phyloP scores from a whole-genome alignment of 169 alveolate genomes.

The Eimeria sp. region DNA sequence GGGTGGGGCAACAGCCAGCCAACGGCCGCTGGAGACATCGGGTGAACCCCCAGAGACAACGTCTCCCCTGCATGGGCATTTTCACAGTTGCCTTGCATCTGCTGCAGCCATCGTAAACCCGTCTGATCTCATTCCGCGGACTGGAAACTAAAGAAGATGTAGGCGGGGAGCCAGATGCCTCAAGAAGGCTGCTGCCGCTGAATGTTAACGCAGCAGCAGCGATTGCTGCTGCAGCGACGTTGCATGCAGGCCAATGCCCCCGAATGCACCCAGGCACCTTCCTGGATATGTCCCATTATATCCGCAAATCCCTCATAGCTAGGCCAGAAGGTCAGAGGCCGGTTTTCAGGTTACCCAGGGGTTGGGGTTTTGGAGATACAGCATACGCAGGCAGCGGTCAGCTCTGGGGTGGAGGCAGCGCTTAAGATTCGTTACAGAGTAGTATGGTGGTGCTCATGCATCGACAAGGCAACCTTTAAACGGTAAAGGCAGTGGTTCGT shows the following conservation, averaged over 20 bases:
- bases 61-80: constrained; percentile 30
- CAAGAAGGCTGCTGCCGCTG: constrained; percentile 23
- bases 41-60: not conserved
- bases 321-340: not conserved
- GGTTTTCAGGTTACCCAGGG: not conserved
- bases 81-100: not conserved
- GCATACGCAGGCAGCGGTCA: not conserved
- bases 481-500: not conserved
- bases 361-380: not conserved
- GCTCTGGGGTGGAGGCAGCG: not conserved
- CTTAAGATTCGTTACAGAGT: not conserved
- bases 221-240: constrained; percentile 12
- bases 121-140: not conserved
- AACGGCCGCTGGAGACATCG: not conserved
- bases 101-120: not conserved
- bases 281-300: not conserved
- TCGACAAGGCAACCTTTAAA: not conserved
- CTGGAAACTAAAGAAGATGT: not conserved
- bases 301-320: not conserved
- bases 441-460: not conserved
- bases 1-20: not conserved
- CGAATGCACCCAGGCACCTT: not conserved
- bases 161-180: not conserved
- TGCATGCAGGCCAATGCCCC: not conserved
- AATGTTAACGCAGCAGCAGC: constrained; percentile 4